These are phyloP conservation scores for Mycena crocata DNA, from an alignment of 768 basidiomycete species.

Conservation along the genomic window DNA sequence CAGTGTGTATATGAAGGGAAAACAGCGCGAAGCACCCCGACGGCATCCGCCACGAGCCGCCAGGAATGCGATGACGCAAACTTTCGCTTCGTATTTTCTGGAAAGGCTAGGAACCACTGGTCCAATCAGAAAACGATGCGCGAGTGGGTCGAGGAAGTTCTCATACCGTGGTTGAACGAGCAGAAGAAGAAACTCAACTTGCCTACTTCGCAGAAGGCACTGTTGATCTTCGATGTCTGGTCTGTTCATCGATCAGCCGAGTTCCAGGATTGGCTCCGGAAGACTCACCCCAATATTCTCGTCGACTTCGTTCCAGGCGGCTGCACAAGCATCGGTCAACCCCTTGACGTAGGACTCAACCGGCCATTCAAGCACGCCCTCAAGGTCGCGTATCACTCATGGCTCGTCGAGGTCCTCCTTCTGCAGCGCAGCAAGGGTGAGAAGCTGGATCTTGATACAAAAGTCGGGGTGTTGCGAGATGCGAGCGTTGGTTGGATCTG, in stretches of 20 bases:
- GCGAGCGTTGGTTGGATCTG: constrained; percentile 37
- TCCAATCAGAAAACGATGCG: constrained; percentile 2
- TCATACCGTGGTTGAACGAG: neutral
- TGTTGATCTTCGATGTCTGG: constrained; percentile 8
- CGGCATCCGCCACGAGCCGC: no score
- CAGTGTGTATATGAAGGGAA: no score
- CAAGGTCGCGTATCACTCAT: constrained; percentile 14
- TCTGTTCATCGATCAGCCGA: constrained; percentile 39
- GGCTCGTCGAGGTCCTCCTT: constrained; percentile 16
- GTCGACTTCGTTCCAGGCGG: constrained; percentile 39
- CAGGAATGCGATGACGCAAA: no score
- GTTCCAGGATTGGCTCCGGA: constrained; percentile 39
- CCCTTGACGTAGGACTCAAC: constrained; percentile 43
- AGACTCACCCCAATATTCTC: constrained; percentile 36
- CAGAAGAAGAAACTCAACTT: neutral
- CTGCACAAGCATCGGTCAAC: constrained; percentile 39
- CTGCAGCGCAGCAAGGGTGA: neutral
- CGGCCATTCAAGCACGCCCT: constrained; percentile 30
- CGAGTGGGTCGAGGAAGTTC: neutral
- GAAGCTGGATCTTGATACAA: constrained; percentile 34
- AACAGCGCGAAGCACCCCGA: no score
- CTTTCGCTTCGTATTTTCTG: no score
- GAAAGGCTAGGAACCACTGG: neutral
- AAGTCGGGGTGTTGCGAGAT: constrained; percentile 29
- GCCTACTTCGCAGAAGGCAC: constrained; percentile 2